Percentiles rank a stretch among this genome's conserved stretches.
Evolutionary conservation across 139 green algal genomes (phyloP).

Genomic region (Monoraphidium neglectum): DNA sequence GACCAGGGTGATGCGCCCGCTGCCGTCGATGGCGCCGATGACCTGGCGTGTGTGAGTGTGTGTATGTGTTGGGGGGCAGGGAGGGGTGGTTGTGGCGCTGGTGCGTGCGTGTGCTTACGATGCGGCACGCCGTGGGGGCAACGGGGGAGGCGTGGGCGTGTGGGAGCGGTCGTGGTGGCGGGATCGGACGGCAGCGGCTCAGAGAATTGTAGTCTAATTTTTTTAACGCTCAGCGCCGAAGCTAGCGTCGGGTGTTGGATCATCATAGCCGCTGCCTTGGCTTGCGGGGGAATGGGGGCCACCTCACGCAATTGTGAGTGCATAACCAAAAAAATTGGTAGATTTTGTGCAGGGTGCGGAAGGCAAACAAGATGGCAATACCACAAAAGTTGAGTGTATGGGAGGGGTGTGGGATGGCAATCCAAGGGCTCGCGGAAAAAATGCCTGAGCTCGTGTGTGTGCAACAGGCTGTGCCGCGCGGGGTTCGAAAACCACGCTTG

Average conservation of each 20-base stretch:
- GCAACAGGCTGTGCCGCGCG: too few species aligned
- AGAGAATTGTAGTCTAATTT: constrained; percentile 56
- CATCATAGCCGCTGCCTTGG: constrained; percentile 33
- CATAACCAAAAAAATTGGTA: too few species aligned
- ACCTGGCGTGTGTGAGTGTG: constrained; percentile 61
- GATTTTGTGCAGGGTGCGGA: too few species aligned
- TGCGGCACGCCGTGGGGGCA: not conserved
- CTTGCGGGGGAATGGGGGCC: too few species aligned
- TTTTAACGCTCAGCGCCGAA: constrained; percentile 27
- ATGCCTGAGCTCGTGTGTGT: too few species aligned
- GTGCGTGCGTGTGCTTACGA: too few species aligned
- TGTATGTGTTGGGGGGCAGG: not conserved
- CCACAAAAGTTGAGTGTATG: too few species aligned
- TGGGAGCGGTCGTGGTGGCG: not conserved
- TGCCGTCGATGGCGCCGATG: constrained; percentile 92
- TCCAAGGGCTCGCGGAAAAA: too few species aligned
- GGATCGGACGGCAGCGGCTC: constrained; percentile 15
- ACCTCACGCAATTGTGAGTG: too few species aligned
- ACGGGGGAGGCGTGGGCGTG: not conserved
- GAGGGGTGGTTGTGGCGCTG: not conserved
- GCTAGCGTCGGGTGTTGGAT: constrained; percentile 1
- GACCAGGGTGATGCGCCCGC: constrained; percentile 82
- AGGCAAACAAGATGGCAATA: too few species aligned
- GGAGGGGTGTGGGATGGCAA: too few species aligned
- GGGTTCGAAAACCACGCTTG: too few species aligned